These are phyloP conservation scores for Phytophthora cryptogea DNA, from an alignment of 352 stramenopile genomes.

Conservation along the genomic window DNA sequence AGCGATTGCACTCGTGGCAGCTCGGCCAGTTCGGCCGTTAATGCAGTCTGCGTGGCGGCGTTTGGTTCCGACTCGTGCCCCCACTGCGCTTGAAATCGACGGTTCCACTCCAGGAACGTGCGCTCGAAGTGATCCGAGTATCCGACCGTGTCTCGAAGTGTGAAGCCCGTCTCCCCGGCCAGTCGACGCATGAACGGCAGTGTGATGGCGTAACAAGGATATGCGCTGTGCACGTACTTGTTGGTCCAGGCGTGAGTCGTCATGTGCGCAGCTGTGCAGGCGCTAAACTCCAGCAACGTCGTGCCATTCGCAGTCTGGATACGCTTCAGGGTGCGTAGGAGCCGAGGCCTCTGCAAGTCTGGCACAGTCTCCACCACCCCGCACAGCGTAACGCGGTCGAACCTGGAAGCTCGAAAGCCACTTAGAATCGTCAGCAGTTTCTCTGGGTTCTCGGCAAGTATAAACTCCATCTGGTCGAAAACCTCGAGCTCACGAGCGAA, in stretches of 20 bases:
- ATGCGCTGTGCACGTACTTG: constrained; percentile 81
- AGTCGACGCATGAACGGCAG: constrained; percentile 53
- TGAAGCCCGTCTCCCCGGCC: constrained; percentile 59
- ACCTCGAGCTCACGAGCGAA: constrained; percentile 67
- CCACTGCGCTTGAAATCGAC: constrained; percentile 72
- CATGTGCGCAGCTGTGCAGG: constrained; percentile 63
- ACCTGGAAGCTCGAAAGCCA: constrained; percentile 59
- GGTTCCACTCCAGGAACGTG: constrained; percentile 86
- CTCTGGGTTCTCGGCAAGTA: constrained; percentile 62
- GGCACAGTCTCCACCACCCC: constrained; percentile 59
- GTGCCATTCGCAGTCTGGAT: constrained; percentile 57
- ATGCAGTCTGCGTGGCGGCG: constrained; percentile 5
- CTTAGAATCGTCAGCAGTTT: constrained; percentile 67
- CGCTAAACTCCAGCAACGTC: constrained; percentile 73
- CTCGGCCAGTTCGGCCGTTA: constrained; percentile 1
- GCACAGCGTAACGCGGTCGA: constrained; percentile 68
- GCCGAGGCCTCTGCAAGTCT: constrained; percentile 45
- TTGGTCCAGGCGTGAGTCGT: constrained; percentile 82
- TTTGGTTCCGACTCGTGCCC: constrained; percentile 23
- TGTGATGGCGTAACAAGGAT: constrained; percentile 62
- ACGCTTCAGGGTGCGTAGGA: constrained; percentile 69
- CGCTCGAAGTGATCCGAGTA: constrained; percentile 85
- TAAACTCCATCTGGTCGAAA: constrained; percentile 70
- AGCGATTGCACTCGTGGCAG: constrained; percentile 38
- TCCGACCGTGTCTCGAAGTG: constrained; percentile 58